Conservation (phyloP, 768 basidiomycete species). For the Russula compacta region DNA sequence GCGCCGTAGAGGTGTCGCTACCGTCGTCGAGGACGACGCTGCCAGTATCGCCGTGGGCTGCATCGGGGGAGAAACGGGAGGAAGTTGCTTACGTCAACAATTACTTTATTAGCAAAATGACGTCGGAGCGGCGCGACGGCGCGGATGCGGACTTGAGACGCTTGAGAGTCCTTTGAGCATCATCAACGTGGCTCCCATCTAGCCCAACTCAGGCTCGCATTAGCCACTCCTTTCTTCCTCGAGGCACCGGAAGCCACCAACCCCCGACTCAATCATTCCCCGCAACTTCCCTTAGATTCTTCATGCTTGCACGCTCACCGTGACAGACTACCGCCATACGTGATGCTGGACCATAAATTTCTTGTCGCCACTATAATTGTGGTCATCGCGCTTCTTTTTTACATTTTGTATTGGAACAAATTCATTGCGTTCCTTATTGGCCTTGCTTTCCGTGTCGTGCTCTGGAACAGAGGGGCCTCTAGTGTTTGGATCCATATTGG, state of each 20-base stretch:
- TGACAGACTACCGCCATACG: neutral
- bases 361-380: slow-evolving; percentile 56
- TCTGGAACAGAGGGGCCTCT: slow-evolving; percentile 71
- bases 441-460: slow-evolving; percentile 53
- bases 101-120: too few relatives aligned
- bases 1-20: slow-evolving; percentile 44
- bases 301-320: neutral
- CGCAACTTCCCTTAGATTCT: neutral
- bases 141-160: too few relatives aligned
- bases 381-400: slow-evolving; percentile 48
- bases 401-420: slow-evolving; percentile 90
- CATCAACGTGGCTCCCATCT: too few relatives aligned
- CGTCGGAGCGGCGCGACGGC: too few relatives aligned
- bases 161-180: too few relatives aligned
- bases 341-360: slow-evolving; percentile 52
- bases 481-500: slow-evolving; percentile 83
- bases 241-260: neutral
- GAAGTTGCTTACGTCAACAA: neutral
- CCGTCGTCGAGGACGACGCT: slow-evolving; percentile 23
- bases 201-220: neutral
- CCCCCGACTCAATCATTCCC: neutral
- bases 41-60: slow-evolving; percentile 2
- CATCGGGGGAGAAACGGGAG: slow-evolving; percentile 1
- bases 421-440: slow-evolving; percentile 63
- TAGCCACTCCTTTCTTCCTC: neutral